Evolutionary conservation across 208 protist species (phyloP).

Genomic region (Acanthamoeba healyi): DNA sequence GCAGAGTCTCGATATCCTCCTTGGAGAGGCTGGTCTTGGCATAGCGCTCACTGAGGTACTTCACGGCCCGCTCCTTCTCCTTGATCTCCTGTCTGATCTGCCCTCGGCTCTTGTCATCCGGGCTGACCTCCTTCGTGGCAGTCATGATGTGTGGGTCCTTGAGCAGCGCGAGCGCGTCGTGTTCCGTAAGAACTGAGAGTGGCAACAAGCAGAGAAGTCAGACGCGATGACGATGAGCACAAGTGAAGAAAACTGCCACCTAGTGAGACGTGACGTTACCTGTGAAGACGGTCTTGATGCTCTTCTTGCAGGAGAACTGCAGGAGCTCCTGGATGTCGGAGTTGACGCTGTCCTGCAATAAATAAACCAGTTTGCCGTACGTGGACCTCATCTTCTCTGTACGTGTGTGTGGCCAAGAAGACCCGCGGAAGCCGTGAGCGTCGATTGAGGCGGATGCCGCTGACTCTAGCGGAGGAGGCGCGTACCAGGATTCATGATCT

Average conservation of each 20-base stretch:
- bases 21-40: slow-evolving; percentile 11
- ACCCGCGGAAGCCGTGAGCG: background rate
- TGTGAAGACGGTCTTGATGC: slow-evolving; percentile 79
- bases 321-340: slow-evolving; percentile 85
- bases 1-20: slow-evolving; percentile 90
- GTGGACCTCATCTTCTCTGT: slow-evolving; percentile 92
- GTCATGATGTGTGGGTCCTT: slow-evolving; percentile 88
- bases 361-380: slow-evolving; percentile 97
- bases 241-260: too few relatives aligned
- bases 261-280: too few relatives aligned
- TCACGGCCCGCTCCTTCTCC: slow-evolving; percentile 84
- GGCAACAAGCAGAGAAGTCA: too few relatives aligned
- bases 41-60: slow-evolving; percentile 81
- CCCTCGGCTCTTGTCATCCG: slow-evolving; percentile 76
- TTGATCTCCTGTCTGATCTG: slow-evolving; percentile 86
- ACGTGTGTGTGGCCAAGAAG: background rate
- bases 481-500: slow-evolving; percentile 96
- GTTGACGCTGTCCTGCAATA: slow-evolving; percentile 95
- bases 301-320: slow-evolving; percentile 61
- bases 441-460: background rate
- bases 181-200: slow-evolving; percentile 84
- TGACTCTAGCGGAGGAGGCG: too few relatives aligned
- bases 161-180: slow-evolving; percentile 87
- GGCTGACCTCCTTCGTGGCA: slow-evolving; percentile 84
- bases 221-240: too few relatives aligned